Conservation (phyloP, 2,329 filamentous ascomycete species). For the Cercospora sp. region DNA sequence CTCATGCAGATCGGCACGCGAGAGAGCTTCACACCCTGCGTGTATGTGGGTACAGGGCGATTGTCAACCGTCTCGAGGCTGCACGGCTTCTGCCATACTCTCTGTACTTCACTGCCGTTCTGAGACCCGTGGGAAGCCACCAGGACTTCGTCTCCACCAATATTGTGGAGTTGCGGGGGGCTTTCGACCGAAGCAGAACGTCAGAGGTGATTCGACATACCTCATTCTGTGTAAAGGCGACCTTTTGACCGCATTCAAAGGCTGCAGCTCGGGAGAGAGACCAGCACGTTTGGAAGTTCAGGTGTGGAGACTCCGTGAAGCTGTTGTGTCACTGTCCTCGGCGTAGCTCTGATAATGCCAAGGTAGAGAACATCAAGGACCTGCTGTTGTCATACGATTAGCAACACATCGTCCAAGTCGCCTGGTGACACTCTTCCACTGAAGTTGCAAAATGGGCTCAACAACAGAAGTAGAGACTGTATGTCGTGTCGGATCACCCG, state of each 20-base stretch:
- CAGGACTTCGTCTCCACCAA: not conserved
- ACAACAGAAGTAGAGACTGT: conserved; percentile 1
- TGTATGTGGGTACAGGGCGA: conserved; percentile 1
- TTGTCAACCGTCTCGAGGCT: not conserved
- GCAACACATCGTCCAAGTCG: not conserved
- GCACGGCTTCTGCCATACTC: not conserved
- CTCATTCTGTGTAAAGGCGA: not conserved
- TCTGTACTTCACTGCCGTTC: not conserved
- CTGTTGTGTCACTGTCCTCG: not conserved
- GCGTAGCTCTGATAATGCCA: not conserved
- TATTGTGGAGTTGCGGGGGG: not conserved
- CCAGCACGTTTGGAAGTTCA: not conserved
- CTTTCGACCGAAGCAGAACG: not conserved
- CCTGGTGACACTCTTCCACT: not conserved
- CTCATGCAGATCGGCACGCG: not conserved
- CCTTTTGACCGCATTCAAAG: not conserved
- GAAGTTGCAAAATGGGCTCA: not conserved
- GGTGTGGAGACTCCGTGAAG: not conserved
- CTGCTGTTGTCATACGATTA: not conserved
- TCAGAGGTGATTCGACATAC: not conserved
- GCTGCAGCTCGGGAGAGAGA: not conserved
- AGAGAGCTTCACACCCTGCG: not conserved
- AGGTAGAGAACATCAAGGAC: not conserved
- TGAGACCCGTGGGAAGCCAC: not conserved
- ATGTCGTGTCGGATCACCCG: not conserved